Base-by-base conservation (phyloP, 2,329 filamentous ascomycete species). In the Huntiella decipiens region DNA sequence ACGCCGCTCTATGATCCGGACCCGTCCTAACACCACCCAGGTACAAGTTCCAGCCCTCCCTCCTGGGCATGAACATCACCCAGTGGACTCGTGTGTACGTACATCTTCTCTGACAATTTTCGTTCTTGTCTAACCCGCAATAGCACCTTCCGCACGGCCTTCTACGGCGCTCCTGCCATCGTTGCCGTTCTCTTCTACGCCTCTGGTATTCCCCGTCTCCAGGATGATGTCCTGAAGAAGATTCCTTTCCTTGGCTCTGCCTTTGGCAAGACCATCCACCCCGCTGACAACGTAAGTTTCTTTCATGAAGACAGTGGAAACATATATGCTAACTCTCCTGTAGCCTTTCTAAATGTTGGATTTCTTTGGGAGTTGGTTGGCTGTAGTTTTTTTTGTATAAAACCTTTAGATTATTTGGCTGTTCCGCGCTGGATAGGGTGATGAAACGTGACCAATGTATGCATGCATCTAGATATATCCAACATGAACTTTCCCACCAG, bases 191-290 rank as follows among this genome's bases (percentile, higher is more conserved):
- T 78, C 54, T 74, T 71, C 66, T 74, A 65, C 58, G 65, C 70
- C 52, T 77, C 73, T 36, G 74, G 75, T 53, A 69, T 79, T 42
- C 76, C 76, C 53, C 67, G 66, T 58, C 63, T 79, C 53, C 64
- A 73, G 60, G 58, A 57, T 41, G 76, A 80, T 55, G 64, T 80
- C 52, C 67, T 79, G 52, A 61, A 66, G 58, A 72, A 74, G 62
- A 48, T 64, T 43, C 28, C 42, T 38, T 45, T 44, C 31, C 5
- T 43, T 11, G 32, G 19, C 19, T 28, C 15, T 11, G 12, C 17
- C n/a, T 35, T 13, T 16, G 28, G 37, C 44, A 50, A 50, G 45
- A 34, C 44, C 36, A 37, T 50, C 37, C 48, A 50, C 48, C 48
- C 48, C 33, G 44, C 44, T 38, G 48, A 50, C 44, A 50, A 50